Evolutionary conservation across 352 stramenopile genomes (phyloP), one percentile per base, ranked within the genome.

Genomic region (Globisporangium uncinulatum): DNA sequence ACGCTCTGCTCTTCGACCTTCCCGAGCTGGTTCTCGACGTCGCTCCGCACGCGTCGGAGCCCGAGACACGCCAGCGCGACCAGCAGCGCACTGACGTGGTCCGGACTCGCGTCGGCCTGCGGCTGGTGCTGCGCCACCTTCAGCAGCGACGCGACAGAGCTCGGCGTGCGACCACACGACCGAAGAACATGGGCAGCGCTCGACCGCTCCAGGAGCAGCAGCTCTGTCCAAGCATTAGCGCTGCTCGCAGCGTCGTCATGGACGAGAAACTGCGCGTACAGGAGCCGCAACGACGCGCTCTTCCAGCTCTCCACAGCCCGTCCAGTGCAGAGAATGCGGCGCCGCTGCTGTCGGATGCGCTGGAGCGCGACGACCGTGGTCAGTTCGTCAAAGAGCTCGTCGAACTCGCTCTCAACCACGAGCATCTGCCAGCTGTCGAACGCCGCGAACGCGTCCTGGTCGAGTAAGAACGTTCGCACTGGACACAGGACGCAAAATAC

Each of bases 1-100:
- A 94, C 46, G 51, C 80, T 94, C 32, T 86, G 76, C 61, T 94
- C 84, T 62, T 94, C 83, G 15, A 94, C 69, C 44, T 92, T 92
- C 44, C 84, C 79, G 13, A 94, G 55, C 45, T 94, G 66, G 8
- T 71, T 41, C 52, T 94, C 82, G n/a, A 91, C 80, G 48, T 94
- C 80, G 41, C 73, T 87, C 0, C 84, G 80, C 1, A 89, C 71
- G 41, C 84, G 77, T 17, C 84, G 70, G 32, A 94, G 69, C 4
- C 69, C 77, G 0, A 94, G 51, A 59, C 79, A 89, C 3, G 73
- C 73, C 53, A 89, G 60, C 9, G 73, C 75, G 4, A 92, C 42
- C 17, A 83, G 56, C 39, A 83, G 50, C 4, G 70, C 70, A 51
- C 64, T 74, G 20, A 89, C 67, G 17, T 71, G 62, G 24, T 67